Conservation (phyloP, 2,329 filamentous ascomycete species). For the Periconia digitata region DNA sequence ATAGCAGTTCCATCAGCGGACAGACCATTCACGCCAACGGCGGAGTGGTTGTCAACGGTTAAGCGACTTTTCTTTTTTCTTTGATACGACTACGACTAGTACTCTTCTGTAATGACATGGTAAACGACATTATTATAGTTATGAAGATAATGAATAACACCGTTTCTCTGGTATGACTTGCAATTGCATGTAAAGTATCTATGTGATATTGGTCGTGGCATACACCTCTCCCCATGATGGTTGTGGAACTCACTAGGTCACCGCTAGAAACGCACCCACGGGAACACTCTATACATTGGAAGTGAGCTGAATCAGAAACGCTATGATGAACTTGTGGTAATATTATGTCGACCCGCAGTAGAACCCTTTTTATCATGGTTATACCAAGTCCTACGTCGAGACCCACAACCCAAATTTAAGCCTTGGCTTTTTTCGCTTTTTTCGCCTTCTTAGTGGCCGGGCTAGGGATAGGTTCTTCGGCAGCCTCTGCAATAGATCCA, state of each 20-base stretch:
- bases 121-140: not conserved
- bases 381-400: too few relatives aligned
- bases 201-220: not conserved
- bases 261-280: too few relatives aligned
- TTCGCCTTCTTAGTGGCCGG: constrained; percentile 19
- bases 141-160: not conserved
- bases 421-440: constrained; percentile 24
- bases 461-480: constrained; percentile 1
- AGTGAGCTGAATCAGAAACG: too few relatives aligned
- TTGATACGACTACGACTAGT: not conserved
- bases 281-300: too few relatives aligned
- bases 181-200: not conserved
- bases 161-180: not conserved
- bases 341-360: too few relatives aligned
- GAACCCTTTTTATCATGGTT: too few relatives aligned
- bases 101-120: not conserved
- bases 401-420: not conserved
- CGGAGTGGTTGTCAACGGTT: constrained; percentile 39
- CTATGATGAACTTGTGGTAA: too few relatives aligned
- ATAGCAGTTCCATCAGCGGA: constrained; percentile 73
- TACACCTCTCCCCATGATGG: not conserved
- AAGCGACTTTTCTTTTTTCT: constrained; percentile 1
- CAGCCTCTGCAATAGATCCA: constrained; percentile 12
- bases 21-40: constrained; percentile 67
- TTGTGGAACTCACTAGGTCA: too few relatives aligned